Conservation (phyloP, 441 rosid genomes). For the Daphne laureola region DNA sequence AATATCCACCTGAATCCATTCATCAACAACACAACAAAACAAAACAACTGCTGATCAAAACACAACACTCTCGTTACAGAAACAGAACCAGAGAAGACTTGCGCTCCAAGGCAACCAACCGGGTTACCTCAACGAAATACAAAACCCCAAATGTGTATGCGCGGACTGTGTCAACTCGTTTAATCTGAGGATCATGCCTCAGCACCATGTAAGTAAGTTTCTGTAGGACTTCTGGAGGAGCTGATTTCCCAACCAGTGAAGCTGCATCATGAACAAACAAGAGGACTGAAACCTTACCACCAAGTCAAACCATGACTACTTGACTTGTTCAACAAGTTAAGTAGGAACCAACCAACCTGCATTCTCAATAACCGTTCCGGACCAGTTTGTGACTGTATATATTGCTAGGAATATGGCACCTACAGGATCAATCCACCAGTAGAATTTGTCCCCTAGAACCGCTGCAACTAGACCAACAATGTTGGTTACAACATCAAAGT, state of each 20-base stretch:
- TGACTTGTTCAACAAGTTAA: not conserved
- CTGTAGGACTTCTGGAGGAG: conserved; percentile 51
- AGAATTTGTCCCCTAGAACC: conserved; percentile 55
- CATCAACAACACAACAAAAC: too few relatives aligned
- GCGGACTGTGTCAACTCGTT: conserved; percentile 52
- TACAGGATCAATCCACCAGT: conserved; percentile 82
- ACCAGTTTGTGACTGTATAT: conserved; percentile 76
- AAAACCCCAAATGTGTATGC: conserved; percentile 59
- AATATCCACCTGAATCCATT: conserved; percentile 50
- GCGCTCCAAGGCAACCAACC: too few relatives aligned
- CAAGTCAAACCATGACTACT: too few relatives aligned
- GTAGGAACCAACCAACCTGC: conserved; percentile 33
- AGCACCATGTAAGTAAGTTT: conserved; percentile 54
- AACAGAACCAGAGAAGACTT: not conserved
- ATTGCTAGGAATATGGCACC: conserved; percentile 75
- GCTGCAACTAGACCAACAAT: conserved; percentile 67
- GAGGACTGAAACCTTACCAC: not conserved
- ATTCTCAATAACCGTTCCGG: conserved; percentile 70
- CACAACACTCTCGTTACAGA: not conserved
- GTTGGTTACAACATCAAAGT: conserved; percentile 76
- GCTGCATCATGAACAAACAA: conserved; percentile 25
- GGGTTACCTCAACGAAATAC: conserved; percentile 55
- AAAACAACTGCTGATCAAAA: not conserved
- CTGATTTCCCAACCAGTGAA: conserved; percentile 53
- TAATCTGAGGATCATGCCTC: conserved; percentile 38